Conservation (phyloP, 805 yeast species). For the Zygosaccharomyces siamensis region DNA sequence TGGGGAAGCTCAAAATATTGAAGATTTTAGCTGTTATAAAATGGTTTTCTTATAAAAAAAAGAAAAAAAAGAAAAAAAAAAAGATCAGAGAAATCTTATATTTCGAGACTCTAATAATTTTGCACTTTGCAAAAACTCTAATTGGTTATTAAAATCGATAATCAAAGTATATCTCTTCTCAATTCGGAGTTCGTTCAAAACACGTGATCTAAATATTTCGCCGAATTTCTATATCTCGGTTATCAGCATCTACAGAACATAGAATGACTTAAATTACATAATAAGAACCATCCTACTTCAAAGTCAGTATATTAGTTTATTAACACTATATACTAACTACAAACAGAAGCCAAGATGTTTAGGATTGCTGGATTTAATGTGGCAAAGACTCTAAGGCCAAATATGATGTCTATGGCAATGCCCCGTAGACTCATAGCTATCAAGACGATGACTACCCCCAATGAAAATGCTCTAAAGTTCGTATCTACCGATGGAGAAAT, state of each 20-base stretch:
- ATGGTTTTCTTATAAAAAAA: too few relatives aligned
- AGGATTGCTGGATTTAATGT: neutral
- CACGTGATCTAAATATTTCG: neutral
- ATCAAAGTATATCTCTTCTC: neutral
- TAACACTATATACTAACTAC: neutral
- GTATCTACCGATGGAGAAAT: slow-evolving; percentile 38
- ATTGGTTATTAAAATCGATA: neutral
- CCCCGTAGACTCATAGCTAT: slow-evolving; percentile 25
- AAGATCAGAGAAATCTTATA: too few relatives aligned
- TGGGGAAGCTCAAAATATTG: too few relatives aligned
- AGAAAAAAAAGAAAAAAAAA: too few relatives aligned
- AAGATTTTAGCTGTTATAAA: neutral
- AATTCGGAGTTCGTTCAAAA: neutral
- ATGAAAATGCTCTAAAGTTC: slow-evolving; percentile 70
- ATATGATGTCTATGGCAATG: neutral
- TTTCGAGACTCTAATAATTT: too few relatives aligned
- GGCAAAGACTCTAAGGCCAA: neutral
- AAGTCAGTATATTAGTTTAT: too few relatives aligned
- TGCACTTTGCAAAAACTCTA: neutral
- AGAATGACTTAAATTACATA: neutral
- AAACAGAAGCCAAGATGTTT: neutral
- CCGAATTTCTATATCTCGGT: neutral
- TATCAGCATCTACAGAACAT: neutral
- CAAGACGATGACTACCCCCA: slow-evolving; percentile 60
- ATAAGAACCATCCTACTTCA: neutral